Base-by-base conservation (phyloP, 2,329 filamentous ascomycete species). In the Monilinia fructigena region DNA sequence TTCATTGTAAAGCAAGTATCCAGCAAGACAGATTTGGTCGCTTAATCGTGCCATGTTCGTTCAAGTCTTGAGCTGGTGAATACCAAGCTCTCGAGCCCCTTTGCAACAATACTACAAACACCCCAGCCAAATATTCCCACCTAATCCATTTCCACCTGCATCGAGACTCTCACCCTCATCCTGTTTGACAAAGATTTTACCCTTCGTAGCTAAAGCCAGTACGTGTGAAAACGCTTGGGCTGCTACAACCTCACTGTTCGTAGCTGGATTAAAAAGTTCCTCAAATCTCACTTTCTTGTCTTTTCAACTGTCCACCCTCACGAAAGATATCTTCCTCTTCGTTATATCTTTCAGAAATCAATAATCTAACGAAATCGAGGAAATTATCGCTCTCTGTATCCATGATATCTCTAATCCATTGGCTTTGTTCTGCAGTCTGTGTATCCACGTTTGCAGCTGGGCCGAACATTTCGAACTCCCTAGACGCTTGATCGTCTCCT, bases 171-270 rank as follows among this genome's bases (percentile, higher is more conserved):
- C 55, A 2, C 63, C 67, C 8, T 65, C 65, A 40, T 73, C 67
- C 77, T 96, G 92, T 68, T 83, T 77, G 6, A 93, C 86, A 23
- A 78, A 75, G 55, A 94, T 78, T 65, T 84, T 76, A 2, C 83
- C 83, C 77, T 88, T 91, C 2, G 86, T 92, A 7, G 86, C 88
- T 54, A 95, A 82, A 14, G 84, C 82, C 18, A 96, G 82, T 2
- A 91, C 82, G 75, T 95, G 90, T 78, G 90, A 86, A 74, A 92
- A 89, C 0, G 87, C 91, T 75, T 93, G 90, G 2, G 90, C 87
- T 11, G 89, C 90, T 16, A 92, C 86, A 40, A 85, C 79, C 53
- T 76, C 80, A 40, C 84, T 86, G 53, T 75, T 73, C 47, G 80
- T 77, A 12, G 74, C 74, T 0, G 86, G 83, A n/a, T 85, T 81